phyloP scores from a whole-genome alignment of 768 basidiomycete genomes.

The Coprinellus micaceus region DNA sequence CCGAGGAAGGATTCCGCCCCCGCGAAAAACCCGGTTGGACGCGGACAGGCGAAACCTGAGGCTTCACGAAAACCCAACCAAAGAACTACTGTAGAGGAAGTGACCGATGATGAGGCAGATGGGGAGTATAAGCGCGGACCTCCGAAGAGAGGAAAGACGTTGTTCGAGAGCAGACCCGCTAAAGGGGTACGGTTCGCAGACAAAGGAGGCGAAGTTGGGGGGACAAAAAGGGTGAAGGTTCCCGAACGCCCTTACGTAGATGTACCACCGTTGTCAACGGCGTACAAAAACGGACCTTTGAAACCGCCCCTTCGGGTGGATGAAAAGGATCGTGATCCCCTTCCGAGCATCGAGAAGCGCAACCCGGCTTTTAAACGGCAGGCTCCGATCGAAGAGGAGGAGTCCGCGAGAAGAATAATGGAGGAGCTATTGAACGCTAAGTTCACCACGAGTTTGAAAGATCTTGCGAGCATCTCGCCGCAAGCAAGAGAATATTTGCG shows the following conservation, averaged over 20 bases:
- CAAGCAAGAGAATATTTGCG: neutral
- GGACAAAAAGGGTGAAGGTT: neutral
- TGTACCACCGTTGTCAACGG: neutral
- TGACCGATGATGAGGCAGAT: neutral
- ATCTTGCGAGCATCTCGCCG: neutral
- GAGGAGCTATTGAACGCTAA: neutral
- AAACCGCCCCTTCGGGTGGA: neutral
- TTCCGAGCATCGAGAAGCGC: neutral
- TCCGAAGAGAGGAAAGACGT: neutral
- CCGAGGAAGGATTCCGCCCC: slow-evolving; percentile 3
- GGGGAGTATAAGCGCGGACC: neutral
- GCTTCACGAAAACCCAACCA: neutral
- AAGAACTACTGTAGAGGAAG: neutral
- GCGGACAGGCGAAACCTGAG: neutral
- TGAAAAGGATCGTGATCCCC: neutral
- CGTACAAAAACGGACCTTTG: neutral
- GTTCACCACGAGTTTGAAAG: neutral
- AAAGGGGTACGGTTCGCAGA: neutral
- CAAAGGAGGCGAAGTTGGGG: neutral
- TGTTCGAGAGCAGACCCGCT: neutral
- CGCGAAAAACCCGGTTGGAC: neutral
- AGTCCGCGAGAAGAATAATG: neutral
- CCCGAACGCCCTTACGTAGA: neutral
- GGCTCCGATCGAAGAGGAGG: neutral
- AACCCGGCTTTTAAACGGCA: neutral